Base-by-base conservation (phyloP, 768 basidiomycete genomes). In the Tephrocybe sp. region DNA sequence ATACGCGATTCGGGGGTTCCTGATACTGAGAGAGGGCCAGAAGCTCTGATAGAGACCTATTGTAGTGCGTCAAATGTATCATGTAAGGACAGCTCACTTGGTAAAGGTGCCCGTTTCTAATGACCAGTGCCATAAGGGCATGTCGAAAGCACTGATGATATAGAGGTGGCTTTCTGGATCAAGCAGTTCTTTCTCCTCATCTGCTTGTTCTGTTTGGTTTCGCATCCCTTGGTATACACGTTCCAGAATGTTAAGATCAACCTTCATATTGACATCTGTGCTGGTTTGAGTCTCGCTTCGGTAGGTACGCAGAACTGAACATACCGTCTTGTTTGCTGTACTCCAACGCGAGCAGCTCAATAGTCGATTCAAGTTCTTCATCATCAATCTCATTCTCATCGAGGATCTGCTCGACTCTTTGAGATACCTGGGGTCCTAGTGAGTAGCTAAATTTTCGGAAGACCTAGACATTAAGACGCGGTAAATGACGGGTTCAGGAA, bases 71-170 rank as follows among this genome's bases (percentile, higher is more conserved):
- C 8, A 47, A 24, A 54, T 44, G 48, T 24, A 28, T 36, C 8
- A 15, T 36, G 20, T 17, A 10, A 17, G 12, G 44, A 34, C 26
- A 18, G 46, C 80, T 39, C 63, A 96, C 95, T 83, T 89, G 51
- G 93, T 92, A 62, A 98, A 98, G 1, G 89, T 86, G 40, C 88
- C 88, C 51, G 89, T 74, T 61, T 95, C 90, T 25, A 77, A 72
- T 14, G 94, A 93, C 85, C 92, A 99, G 60, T 87, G 80, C 86
- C 94, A 94, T 11, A 85, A 71, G 0, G 97, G 97, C 94, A 98
- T 98, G 45, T 96, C 93, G 61, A 93, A 96, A 9, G 96, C 87
- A 65, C 96, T 84, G 25, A 98, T 74, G 57, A 98, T 74, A 60
- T 84, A 83, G 24, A 98, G 69, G 64, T 97, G 90, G 36, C 78